Conservation (phyloP, 306 rosid genomes). For the Oemleria cerasiformis region DNA sequence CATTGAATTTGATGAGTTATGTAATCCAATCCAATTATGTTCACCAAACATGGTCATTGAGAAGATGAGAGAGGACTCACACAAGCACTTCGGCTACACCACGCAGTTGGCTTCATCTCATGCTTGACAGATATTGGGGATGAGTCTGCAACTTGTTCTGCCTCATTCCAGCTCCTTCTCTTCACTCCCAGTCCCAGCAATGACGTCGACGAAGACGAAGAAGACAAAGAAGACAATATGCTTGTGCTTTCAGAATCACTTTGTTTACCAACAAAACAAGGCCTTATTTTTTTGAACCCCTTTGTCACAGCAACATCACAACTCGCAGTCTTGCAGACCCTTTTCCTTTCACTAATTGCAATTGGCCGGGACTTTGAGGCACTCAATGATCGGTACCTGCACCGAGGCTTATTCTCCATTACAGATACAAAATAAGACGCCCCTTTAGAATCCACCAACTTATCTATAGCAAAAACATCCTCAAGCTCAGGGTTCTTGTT, state of each 20-base stretch:
- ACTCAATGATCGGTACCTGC: slow-evolving; percentile 16
- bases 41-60: neutral
- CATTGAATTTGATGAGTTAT: too few relatives aligned
- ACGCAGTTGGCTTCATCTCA: slow-evolving; percentile 16
- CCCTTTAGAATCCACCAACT: slow-evolving; percentile 2
- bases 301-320: slow-evolving; percentile 6
- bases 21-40: neutral
- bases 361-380: slow-evolving; percentile 9
- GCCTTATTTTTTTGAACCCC: neutral
- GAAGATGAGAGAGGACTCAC: slow-evolving; percentile 18
- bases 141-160: slow-evolving; percentile 18
- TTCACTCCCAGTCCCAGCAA: neutral
- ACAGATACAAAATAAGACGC: slow-evolving; percentile 15
- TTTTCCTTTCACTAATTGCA: slow-evolving; percentile 11
- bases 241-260: slow-evolving; percentile 24
- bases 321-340: neutral
- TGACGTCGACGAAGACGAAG: too few relatives aligned
- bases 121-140: slow-evolving; percentile 12
- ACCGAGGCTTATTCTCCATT: slow-evolving; percentile 10
- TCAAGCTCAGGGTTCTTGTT: too few relatives aligned
- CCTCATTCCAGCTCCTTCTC: slow-evolving; percentile 36
- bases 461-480: slow-evolving; percentile 27
- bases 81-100: slow-evolving; percentile 23
- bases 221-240: slow-evolving; percentile 15
- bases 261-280: slow-evolving; percentile 9